Conservation (phyloP, 306 rosid genomes). For the Urtica urens region DNA sequence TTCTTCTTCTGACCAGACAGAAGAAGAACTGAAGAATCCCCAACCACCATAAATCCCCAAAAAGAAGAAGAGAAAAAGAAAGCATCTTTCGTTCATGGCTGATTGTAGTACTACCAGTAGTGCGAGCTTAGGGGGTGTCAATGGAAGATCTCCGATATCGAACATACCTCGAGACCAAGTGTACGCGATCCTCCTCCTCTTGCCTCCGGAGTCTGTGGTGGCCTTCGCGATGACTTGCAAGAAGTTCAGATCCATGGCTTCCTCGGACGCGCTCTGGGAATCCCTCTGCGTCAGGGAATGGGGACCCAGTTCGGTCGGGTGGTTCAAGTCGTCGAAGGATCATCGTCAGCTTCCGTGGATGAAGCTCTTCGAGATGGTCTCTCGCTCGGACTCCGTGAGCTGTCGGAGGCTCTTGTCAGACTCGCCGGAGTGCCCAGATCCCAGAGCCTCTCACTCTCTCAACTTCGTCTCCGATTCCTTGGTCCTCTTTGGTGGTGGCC, state of each 20-base stretch:
- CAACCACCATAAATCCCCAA: background rate
- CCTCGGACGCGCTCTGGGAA: slow-evolving; percentile 68
- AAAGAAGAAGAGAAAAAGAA: background rate
- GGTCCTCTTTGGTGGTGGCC: slow-evolving; percentile 80
- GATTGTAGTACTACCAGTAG: slow-evolving; percentile 28
- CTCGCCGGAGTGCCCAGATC: slow-evolving; percentile 23
- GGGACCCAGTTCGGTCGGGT: slow-evolving; percentile 44
- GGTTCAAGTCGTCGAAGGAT: slow-evolving; percentile 25
- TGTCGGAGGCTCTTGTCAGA: slow-evolving; percentile 29
- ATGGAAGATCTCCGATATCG: slow-evolving; percentile 48
- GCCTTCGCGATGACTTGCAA: slow-evolving; percentile 71
- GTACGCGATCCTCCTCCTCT: slow-evolving; percentile 45
- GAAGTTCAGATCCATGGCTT: slow-evolving; percentile 43
- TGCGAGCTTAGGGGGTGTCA: background rate
- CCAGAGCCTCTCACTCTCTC: slow-evolving; percentile 96
- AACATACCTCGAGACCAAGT: slow-evolving; percentile 59
- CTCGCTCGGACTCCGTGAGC: slow-evolving; percentile 35
- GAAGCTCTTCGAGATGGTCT: slow-evolving; percentile 61
- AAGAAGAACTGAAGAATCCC: slow-evolving; percentile 21
- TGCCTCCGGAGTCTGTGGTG: slow-evolving; percentile 63
- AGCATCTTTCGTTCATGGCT: slow-evolving; percentile 33
- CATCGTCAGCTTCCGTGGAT: slow-evolving; percentile 46
- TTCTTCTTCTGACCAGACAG: background rate
- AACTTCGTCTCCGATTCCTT: slow-evolving; percentile 72
- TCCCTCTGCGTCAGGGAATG: slow-evolving; percentile 62